phyloP scores from a whole-genome alignment of 225 moss, liverwort and hornwort genomes.

The Marchantia paleacea region DNA sequence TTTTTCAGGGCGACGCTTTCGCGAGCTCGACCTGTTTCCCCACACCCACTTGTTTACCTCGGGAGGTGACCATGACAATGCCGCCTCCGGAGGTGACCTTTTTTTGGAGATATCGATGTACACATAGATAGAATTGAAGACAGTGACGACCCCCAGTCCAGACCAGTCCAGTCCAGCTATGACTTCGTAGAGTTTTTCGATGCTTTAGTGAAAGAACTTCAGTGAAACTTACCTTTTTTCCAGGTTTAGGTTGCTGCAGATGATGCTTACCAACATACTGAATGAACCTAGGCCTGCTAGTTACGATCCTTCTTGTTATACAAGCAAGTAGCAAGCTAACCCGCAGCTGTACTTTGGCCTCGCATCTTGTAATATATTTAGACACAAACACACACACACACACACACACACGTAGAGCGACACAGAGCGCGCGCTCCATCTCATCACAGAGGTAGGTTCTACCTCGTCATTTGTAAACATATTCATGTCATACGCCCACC shows the following conservation, averaged over 20 bases:
- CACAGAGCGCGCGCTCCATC: too few relatives aligned
- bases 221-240: slow-evolving; percentile 3
- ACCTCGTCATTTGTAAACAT: too few relatives aligned
- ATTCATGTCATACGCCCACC: too few relatives aligned
- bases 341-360: slow-evolving; percentile 9
- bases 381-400: neutral
- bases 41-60: slow-evolving; percentile 1
- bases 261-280: neutral
- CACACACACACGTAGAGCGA: too few relatives aligned
- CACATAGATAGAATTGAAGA: too few relatives aligned
- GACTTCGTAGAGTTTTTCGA: slow-evolving; percentile 6
- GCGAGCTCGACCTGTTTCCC: slow-evolving; percentile 11
- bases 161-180: neutral
- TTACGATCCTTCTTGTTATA: slow-evolving; percentile 4
- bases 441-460: too few relatives aligned
- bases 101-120: slow-evolving; percentile 17
- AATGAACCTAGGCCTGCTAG: slow-evolving; percentile 12
- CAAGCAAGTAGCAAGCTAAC: slow-evolving; percentile 10
- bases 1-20: slow-evolving; percentile 10
- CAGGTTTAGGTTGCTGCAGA: slow-evolving; percentile 14
- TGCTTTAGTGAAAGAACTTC: neutral
- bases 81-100: too few relatives aligned
- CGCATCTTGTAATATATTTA: slow-evolving; percentile 5
- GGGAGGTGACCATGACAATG: slow-evolving; percentile 11
- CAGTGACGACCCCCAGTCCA: neutral